These are phyloP conservation scores for Chlamydomonas sp. DNA, from an alignment of 139 green algal species.

Conservation along the genomic window DNA sequence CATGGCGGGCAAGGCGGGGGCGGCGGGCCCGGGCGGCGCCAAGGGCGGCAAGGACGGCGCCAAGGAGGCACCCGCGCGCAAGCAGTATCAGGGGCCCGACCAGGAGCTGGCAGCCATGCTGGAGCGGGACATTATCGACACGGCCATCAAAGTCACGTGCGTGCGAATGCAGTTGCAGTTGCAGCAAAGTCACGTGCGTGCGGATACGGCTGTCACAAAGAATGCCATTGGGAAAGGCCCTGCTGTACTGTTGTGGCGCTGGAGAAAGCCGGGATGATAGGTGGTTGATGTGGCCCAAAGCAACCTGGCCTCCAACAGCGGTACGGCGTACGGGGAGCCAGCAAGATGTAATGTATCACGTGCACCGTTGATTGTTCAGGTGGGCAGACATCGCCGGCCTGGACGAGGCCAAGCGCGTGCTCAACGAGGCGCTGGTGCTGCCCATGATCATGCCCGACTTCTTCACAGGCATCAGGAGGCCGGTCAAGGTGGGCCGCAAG, in stretches of 20 bases:
- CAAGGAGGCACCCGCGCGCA: background rate
- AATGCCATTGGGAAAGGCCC: too few relatives aligned
- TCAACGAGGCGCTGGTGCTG: conserved; percentile 92
- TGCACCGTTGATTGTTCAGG: conserved; percentile 12
- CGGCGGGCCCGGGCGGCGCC: background rate
- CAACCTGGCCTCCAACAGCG: background rate
- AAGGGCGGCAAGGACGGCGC: conserved; percentile 25
- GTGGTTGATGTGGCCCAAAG: background rate
- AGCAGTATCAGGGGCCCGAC: conserved; percentile 77
- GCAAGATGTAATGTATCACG: background rate
- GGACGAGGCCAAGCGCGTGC: conserved; percentile 89
- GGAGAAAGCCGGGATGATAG: background rate
- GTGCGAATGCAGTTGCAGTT: background rate
- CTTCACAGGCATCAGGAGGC: conserved; percentile 90
- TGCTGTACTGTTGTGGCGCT: too few relatives aligned
- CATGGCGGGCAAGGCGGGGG: conserved; percentile 35
- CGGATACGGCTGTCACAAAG: background rate
- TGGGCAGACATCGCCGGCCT: conserved; percentile 72
- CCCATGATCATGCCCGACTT: conserved; percentile 90
- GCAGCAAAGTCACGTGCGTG: background rate
- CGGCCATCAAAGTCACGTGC: conserved; percentile 69
- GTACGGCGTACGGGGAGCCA: background rate
- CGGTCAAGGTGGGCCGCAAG: conserved; percentile 79
- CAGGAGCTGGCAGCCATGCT: conserved; percentile 79
- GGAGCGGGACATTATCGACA: conserved; percentile 85